phyloP scores from a whole-genome alignment of 805 yeast species.

The Lachancea cidri region DNA sequence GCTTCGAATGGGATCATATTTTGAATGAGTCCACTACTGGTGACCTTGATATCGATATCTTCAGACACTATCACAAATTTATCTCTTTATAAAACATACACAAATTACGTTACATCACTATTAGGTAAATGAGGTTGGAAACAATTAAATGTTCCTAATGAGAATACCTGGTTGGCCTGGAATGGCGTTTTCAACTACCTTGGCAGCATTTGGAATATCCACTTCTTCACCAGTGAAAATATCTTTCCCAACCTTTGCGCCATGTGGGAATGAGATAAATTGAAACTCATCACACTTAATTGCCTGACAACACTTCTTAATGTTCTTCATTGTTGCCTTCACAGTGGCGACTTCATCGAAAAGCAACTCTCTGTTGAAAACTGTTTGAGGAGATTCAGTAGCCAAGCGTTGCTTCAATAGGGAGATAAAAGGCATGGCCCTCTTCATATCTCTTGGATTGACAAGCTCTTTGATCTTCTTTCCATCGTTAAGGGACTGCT shows the following conservation, averaged over 20 bases:
- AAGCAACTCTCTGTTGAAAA: constrained; percentile 83
- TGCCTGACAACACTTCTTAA: constrained; percentile 62
- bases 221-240: constrained; percentile 64
- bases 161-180: constrained; percentile 93
- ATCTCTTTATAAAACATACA: not conserved
- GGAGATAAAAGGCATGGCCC: constrained; percentile 96
- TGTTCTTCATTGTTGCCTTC: constrained; percentile 47
- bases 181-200: constrained; percentile 73
- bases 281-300: constrained; percentile 51
- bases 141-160: constrained; percentile 52
- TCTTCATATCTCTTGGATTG: constrained; percentile 83
- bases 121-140: not conserved
- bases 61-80: not conserved
- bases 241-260: constrained; percentile 57
- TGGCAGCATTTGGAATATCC: constrained; percentile 54
- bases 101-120: not conserved
- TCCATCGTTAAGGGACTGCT: constrained; percentile 59
- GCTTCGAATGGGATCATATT: too few species aligned
- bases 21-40: not conserved
- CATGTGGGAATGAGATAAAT: constrained; percentile 59
- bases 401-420: constrained; percentile 72
- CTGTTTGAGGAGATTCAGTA: constrained; percentile 65
- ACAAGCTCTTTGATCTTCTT: constrained; percentile 57
- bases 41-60: not conserved
- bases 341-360: constrained; percentile 73